Percentiles rank a stretch among this genome's conserved stretches.
Conservation (phyloP, 768 basidiomycete species). For the Hericium rajendrae region DNA sequence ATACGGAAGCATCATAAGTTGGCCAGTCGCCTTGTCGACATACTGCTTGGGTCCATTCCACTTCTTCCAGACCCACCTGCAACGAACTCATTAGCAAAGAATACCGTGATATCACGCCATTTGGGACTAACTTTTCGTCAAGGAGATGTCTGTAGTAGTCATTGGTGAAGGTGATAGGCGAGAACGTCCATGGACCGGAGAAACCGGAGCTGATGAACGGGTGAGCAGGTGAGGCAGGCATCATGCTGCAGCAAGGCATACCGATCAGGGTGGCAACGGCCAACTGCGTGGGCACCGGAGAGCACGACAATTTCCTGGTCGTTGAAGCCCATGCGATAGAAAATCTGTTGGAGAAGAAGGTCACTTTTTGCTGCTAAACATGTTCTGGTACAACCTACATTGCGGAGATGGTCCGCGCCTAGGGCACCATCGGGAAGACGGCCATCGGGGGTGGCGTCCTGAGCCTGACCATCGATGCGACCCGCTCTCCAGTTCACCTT, state of each 20-base stretch:
- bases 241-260: background rate
- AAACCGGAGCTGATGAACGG: constrained; percentile 45
- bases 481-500: constrained; percentile 91
- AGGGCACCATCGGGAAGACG: constrained; percentile 83
- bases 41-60: constrained; percentile 93
- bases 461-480: constrained; percentile 75
- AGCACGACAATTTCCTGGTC: constrained; percentile 98
- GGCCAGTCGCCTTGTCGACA: constrained; percentile 81
- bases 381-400: constrained; percentile 31
- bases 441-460: constrained; percentile 74
- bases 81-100: background rate
- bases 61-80: constrained; percentile 85
- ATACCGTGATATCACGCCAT: background rate
- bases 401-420: constrained; percentile 77
- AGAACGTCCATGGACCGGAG: constrained; percentile 93
- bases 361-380: background rate
- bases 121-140: constrained; percentile 57
- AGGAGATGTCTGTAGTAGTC: constrained; percentile 82
- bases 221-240: constrained; percentile 17
- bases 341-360: constrained; percentile 39
- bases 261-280: constrained; percentile 80
- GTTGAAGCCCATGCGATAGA: constrained; percentile 93
- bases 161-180: constrained; percentile 80
- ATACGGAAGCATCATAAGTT: constrained; percentile 94
- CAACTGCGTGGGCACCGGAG: constrained; percentile 89